phyloP scores from a whole-genome alignment of 2,329 filamentous ascomycete species.

The Alternaria solani region DNA sequence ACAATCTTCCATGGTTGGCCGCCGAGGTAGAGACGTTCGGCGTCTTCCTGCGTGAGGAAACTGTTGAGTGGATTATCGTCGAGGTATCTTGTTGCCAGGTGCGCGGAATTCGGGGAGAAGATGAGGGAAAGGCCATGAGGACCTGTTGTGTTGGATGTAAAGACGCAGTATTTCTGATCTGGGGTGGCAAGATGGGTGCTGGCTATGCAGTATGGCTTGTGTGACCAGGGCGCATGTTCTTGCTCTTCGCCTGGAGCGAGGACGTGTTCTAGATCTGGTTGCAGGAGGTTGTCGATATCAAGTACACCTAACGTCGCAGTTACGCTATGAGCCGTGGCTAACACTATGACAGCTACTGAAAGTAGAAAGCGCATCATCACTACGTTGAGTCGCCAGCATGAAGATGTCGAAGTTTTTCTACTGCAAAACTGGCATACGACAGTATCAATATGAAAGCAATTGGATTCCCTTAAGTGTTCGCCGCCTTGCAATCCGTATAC shows the following conservation, averaged over 20 bases:
- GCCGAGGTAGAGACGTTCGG: constrained; percentile 7
- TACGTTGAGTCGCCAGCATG: not conserved
- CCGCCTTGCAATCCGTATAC: not conserved
- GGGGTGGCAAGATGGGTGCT: constrained; percentile 13
- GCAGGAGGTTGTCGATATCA: constrained; percentile 23
- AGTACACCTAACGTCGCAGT: constrained; percentile 22
- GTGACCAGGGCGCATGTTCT: constrained; percentile 18
- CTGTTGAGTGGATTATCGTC: constrained; percentile 25
- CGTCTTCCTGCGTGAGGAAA: constrained; percentile 20
- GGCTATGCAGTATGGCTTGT: constrained; percentile 24
- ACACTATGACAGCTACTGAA: not conserved
- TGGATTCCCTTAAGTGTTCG: not conserved
- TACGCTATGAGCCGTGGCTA: not conserved
- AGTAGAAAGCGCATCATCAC: not conserved
- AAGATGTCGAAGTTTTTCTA: not conserved
- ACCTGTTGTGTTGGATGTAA: constrained; percentile 26
- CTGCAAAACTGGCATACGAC: no score
- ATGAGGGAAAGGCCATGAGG: constrained; percentile 26
- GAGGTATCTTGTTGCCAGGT: constrained; percentile 9
- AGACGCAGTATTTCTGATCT: constrained; percentile 31
- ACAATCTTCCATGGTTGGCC: constrained; percentile 25
- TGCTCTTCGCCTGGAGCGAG: not conserved
- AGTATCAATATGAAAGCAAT: not conserved
- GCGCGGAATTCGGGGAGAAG: constrained; percentile 18
- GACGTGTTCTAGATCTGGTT: constrained; percentile 4